Base-by-base conservation (phyloP, 768 basidiomycete genomes). In the Mycena maculata region DNA sequence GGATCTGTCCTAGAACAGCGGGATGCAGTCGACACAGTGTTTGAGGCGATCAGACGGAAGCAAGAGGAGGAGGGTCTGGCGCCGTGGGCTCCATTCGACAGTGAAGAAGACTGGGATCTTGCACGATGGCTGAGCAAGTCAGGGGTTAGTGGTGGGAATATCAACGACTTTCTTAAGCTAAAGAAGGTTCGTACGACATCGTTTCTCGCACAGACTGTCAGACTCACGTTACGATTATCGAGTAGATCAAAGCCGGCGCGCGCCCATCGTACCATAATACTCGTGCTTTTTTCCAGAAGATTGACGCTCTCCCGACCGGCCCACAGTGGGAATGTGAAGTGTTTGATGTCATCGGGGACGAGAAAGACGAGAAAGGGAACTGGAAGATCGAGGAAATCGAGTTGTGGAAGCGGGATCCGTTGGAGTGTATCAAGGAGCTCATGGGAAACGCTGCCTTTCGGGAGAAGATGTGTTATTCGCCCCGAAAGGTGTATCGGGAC, bases 381-480 rank as follows among this genome's bases (percentile, higher is more conserved):
- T 53, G 38, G 33, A 28, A 4, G 44, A 41, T 3, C 18, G 69
- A 77, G 47, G 54, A 69, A 13, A 42, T 76, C 1, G 74, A 79
- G 36, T 64, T 79, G 1, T 78, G 78, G 76, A 60, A 50, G 16
- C 65, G 73, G 0, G 65, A 78, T 57, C 70, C 73, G 8, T 48
- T 78, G 6, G 76, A 78, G 20, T 72, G 70, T 61, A 67, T 76
- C 27, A 41, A 65, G 30, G 74, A 77, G 25, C 50, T 78, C 2
- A 69, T 78, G 31, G 72, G 73, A 13, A 78, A 78, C 28, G 38
- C 60, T 2, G 36, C 36, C 16, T 81, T 82, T 56, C 11, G 42
- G 0, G 72, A 75, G 1, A 3, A 59, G 12, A 55, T 81, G 50
- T n/a, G 50, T 2, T 81, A 79, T 54, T 71, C 61, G 4, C 78